Percentiles rank a stretch among this genome's conserved stretches.
Conservation (phyloP, 768 basidiomycete genomes). For the Amanita exitialis region DNA sequence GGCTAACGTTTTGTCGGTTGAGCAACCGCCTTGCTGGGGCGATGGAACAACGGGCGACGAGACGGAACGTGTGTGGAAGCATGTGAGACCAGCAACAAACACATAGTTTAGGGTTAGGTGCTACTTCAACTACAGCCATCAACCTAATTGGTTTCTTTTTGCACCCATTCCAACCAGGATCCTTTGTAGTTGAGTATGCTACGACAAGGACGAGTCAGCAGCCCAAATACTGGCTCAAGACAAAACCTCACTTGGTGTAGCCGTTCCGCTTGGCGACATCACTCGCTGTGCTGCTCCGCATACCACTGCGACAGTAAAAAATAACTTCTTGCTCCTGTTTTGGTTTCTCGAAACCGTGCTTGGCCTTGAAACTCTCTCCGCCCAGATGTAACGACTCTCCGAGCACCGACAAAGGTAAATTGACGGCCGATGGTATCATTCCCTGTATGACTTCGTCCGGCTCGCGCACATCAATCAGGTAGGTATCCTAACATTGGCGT, state of each 20-base stretch:
- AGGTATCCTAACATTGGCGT: constrained; percentile 41
- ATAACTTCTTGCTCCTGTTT: constrained; percentile 60
- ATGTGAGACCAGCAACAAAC: constrained; percentile 7
- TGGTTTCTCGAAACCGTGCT: constrained; percentile 71
- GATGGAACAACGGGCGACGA: constrained; percentile 15
- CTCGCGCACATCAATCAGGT: constrained; percentile 87
- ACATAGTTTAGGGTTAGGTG: constrained; percentile 16
- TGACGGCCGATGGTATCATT: constrained; percentile 87
- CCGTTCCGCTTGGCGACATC: constrained; percentile 79
- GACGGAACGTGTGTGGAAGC: constrained; percentile 18
- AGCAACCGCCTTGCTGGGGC: constrained; percentile 12
- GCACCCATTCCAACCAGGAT: constrained; percentile 83
- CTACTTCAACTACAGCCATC: constrained; percentile 12
- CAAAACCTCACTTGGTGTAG: constrained; percentile 56
- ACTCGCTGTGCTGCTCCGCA: constrained; percentile 70
- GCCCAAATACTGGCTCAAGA: background rate
- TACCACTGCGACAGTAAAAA: constrained; percentile 89
- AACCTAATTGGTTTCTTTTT: constrained; percentile 28
- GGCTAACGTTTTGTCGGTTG: constrained; percentile 7
- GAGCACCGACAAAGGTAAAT: constrained; percentile 78
- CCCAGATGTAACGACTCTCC: constrained; percentile 51
- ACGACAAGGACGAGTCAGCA: background rate
- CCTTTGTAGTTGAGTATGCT: constrained; percentile 74
- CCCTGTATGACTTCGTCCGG: constrained; percentile 87
- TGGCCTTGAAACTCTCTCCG: constrained; percentile 45